A percentile compares a stretch with the other conserved stretches of the same genome.
phyloP scores from a whole-genome alignment of 805 yeast genomes.

The Ogataea methanolica region DNA sequence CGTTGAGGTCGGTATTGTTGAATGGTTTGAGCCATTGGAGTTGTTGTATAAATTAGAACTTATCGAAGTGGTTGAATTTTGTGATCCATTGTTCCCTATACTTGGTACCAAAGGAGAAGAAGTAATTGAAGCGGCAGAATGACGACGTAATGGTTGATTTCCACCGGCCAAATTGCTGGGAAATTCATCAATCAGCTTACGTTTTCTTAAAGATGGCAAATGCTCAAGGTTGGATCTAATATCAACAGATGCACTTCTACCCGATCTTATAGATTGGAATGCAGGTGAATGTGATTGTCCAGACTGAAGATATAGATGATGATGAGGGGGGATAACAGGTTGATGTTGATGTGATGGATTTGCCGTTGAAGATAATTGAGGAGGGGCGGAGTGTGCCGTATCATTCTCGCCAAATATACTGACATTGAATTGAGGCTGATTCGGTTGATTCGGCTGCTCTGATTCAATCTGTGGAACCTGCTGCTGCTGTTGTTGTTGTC shows the following conservation, averaged over 20 bases:
- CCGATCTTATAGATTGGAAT: constrained; percentile 12
- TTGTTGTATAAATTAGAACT: neutral
- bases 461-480: constrained; percentile 2
- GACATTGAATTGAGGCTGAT: constrained; percentile 14
- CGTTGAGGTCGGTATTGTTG: neutral
- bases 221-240: constrained; percentile 12
- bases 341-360: constrained; percentile 9
- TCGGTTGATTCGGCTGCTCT: constrained; percentile 7
- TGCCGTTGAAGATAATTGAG: neutral
- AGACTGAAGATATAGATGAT: neutral
- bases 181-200: constrained; percentile 24
- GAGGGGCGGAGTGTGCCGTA: neutral
- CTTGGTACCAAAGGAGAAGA: neutral
- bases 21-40: neutral
- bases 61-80: neutral
- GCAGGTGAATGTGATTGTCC: constrained; percentile 12
- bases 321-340: constrained; percentile 2
- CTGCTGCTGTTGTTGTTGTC: constrained; percentile 4
- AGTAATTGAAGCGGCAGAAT: constrained; percentile 29
- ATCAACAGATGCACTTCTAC: constrained; percentile 24
- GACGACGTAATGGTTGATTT: constrained; percentile 24
- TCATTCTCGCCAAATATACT: constrained; percentile 11
- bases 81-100: no score
- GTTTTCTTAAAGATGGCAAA: constrained; percentile 20
- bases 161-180: constrained; percentile 1